phyloP scores from a whole-genome alignment of 257 asterid genomes.

The Solanum sparsipilum region DNA sequence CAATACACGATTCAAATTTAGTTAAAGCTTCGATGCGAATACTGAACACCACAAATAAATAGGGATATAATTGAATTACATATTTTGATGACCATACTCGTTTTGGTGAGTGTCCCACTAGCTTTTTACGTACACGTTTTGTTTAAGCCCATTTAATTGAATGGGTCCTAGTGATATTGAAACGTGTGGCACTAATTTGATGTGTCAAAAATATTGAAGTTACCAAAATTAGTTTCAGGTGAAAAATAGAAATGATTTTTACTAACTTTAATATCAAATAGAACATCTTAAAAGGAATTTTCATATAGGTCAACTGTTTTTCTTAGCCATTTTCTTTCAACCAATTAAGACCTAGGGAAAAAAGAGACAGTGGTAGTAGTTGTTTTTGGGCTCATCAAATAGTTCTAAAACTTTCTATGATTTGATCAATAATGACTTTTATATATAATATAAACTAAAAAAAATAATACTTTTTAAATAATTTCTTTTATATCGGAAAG shows the following conservation, averaged over 20 bases:
- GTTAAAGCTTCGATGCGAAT: rapidly evolving
- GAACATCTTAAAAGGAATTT: background rate
- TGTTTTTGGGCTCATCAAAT: background rate
- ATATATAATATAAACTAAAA: too few species aligned
- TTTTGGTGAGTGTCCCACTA: background rate
- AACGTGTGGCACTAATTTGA: background rate
- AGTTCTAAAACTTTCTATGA: background rate
- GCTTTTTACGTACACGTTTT: background rate
- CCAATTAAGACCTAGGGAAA: background rate
- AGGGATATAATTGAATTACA: background rate
- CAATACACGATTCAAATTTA: rapidly evolving
- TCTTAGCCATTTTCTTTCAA: background rate
- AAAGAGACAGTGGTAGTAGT: background rate
- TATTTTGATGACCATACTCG: background rate
- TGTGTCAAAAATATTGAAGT: background rate
- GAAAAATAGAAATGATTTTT: background rate
- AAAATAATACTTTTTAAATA: too few species aligned
- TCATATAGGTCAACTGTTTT: background rate
- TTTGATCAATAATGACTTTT: background rate
- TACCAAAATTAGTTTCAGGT: background rate
- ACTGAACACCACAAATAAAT: too few species aligned
- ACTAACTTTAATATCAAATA: background rate
- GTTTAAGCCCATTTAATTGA: background rate
- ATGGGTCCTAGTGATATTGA: background rate
- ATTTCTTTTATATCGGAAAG: too few species aligned